Evolutionary conservation across 75 land plant genomes (phyloP).

Genomic region (Picea glauca): DNA sequence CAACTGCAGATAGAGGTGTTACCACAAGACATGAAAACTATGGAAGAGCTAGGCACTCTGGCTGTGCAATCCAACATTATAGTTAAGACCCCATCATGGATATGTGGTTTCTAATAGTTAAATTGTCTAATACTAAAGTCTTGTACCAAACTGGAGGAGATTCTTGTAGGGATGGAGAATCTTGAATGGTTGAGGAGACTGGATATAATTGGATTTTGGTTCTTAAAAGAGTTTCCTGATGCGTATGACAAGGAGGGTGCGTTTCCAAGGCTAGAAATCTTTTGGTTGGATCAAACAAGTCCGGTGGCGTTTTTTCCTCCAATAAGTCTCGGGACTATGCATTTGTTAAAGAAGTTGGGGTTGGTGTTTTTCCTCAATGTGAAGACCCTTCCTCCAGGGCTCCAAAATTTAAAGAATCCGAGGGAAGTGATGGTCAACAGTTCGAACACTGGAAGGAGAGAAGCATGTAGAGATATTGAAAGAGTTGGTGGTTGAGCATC

Average conservation of each 20-base stretch:
- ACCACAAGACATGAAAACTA: neutral
- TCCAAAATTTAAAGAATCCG: neutral
- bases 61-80: neutral
- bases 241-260: neutral
- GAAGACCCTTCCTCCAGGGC: neutral
- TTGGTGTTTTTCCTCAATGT: neutral
- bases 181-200: neutral
- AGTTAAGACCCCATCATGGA: neutral
- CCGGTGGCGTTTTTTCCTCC: neutral
- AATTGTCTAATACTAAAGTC: neutral
- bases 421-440: neutral
- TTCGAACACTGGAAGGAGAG: too few relatives aligned
- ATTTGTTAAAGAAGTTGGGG: neutral
- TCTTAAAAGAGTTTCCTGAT: neutral
- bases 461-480: too few relatives aligned
- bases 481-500: too few relatives aligned
- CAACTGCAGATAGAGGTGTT: neutral
- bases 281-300: neutral
- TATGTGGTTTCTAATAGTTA: neutral
- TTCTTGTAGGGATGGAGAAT: neutral
- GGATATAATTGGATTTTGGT: neutral
- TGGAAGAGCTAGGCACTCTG: neutral
- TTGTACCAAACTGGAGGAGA: too few relatives aligned
- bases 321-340: neutral
- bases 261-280: neutral